Conservation (phyloP, 306 rosid species). For the Quercus agrifolia region DNA sequence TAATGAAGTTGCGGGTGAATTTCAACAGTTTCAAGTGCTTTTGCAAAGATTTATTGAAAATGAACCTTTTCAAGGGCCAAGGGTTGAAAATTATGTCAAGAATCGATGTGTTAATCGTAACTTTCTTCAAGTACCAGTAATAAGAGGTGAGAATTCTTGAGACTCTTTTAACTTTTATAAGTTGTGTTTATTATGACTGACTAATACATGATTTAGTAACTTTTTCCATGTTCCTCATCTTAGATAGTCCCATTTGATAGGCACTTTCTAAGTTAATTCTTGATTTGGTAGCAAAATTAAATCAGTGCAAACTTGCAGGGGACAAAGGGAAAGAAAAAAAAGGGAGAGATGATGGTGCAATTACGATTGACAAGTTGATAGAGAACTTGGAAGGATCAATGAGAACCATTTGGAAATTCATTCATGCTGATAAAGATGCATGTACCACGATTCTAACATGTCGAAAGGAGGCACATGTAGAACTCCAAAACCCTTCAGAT, state of each 20-base stretch:
- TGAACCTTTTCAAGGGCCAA: slow-evolving; percentile 68
- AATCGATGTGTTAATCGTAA: slow-evolving; percentile 54
- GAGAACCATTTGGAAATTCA: slow-evolving; percentile 73
- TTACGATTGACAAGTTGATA: slow-evolving; percentile 58
- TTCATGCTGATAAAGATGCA: slow-evolving; percentile 60
- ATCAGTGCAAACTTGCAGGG: slow-evolving; percentile 15
- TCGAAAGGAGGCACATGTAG: slow-evolving; percentile 28
- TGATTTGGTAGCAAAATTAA: not conserved
- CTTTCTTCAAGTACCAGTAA: slow-evolving; percentile 79
- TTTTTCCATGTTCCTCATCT: not conserved
- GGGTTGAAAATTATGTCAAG: slow-evolving; percentile 65
- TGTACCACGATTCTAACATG: slow-evolving; percentile 22
- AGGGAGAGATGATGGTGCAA: slow-evolving; percentile 32
- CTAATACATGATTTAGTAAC: not conserved
- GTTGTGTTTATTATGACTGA: not conserved
- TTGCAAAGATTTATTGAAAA: slow-evolving; percentile 77
- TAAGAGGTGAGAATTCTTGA: slow-evolving; percentile 47
- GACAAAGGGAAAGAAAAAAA: slow-evolving; percentile 41
- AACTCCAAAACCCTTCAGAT: slow-evolving; percentile 70
- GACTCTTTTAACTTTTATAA: not conserved
- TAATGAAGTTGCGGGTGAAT: slow-evolving; percentile 73
- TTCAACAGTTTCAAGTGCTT: slow-evolving; percentile 82
- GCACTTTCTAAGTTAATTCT: not conserved
- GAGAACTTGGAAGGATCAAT: slow-evolving; percentile 78
- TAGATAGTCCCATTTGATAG: not conserved